Conservation (phyloP, 2,329 filamentous ascomycete genomes). For the Neoarthrinium moseri region DNA sequence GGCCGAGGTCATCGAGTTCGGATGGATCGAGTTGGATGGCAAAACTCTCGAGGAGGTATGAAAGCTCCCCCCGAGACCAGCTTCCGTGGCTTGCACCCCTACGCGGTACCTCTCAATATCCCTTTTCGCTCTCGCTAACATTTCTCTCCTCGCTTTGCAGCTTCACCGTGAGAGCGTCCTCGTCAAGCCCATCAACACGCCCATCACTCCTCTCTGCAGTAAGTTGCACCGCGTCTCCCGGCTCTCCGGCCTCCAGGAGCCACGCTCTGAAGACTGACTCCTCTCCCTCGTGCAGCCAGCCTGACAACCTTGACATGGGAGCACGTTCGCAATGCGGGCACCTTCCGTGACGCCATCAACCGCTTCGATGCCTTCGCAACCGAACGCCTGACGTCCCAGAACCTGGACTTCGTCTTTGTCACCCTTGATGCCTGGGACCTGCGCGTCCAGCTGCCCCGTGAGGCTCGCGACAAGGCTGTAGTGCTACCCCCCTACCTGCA, state of each 20-base stretch:
- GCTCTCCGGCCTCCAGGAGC: slow-evolving; percentile 6
- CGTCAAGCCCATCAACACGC: slow-evolving; percentile 97
- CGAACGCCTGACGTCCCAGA: slow-evolving; percentile 86
- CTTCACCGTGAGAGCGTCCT: slow-evolving; percentile 93
- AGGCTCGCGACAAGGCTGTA: slow-evolving; percentile 97
- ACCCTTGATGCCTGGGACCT: slow-evolving; percentile 98
- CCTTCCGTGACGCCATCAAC: slow-evolving; percentile 94
- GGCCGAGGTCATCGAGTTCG: slow-evolving; percentile 97
- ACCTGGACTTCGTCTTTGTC: slow-evolving; percentile 96
- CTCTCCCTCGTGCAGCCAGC: slow-evolving; percentile 63
- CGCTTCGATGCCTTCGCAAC: slow-evolving; percentile 92
- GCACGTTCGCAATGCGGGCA: slow-evolving; percentile 94
- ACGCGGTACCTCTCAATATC: no score
- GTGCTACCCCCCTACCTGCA: slow-evolving; percentile 95
- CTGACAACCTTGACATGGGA: slow-evolving; percentile 98
- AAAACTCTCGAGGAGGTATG: slow-evolving; percentile 90
- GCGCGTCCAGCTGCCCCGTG: slow-evolving; percentile 92
- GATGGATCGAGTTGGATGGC: slow-evolving; percentile 93
- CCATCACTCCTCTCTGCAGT: slow-evolving; percentile 98
- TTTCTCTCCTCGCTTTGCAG: slow-evolving; percentile 44
- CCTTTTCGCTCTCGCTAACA: slow-evolving; percentile 12
- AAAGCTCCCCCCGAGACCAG: slow-evolving; percentile 10
- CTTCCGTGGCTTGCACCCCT: neutral
- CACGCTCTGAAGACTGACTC: slow-evolving; percentile 11
- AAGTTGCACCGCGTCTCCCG: slow-evolving; percentile 48